Percentiles rank a stretch among this genome's conserved stretches.
phyloP scores from a whole-genome alignment of 2,329 filamentous ascomycete species.

The Elsinoe arachidis region DNA sequence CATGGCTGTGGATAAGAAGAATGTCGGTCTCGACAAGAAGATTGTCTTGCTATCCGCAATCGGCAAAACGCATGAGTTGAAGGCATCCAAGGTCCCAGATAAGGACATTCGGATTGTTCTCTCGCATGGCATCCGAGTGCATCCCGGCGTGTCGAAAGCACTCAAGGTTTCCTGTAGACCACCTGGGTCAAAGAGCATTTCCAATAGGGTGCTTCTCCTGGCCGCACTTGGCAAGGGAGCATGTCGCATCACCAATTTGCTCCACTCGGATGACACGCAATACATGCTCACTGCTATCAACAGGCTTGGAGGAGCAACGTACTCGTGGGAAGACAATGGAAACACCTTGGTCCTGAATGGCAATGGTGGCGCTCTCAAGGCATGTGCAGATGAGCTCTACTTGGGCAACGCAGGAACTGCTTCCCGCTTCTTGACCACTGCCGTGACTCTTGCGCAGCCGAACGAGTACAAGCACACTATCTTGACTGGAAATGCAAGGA shows the following conservation, averaged over 20 bases:
- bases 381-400: slow-evolving; percentile 70
- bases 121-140: slow-evolving; percentile 66
- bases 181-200: slow-evolving; percentile 95
- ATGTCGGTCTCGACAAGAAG: slow-evolving; percentile 90
- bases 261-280: slow-evolving; percentile 95
- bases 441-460: slow-evolving; percentile 72
- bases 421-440: slow-evolving; percentile 87
- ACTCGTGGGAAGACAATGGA: slow-evolving; percentile 91
- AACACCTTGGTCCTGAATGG: slow-evolving; percentile 82
- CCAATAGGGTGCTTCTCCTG: slow-evolving; percentile 87
- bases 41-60: slow-evolving; percentile 87
- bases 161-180: slow-evolving; percentile 70
- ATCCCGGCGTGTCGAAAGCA: slow-evolving; percentile 58
- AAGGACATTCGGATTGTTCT: slow-evolving; percentile 73
- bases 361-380: slow-evolving; percentile 75
- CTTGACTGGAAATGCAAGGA: slow-evolving; percentile 86
- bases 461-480: slow-evolving; percentile 58
- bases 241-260: slow-evolving; percentile 80
- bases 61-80: slow-evolving; percentile 76
- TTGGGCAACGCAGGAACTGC: slow-evolving; percentile 95
- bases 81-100: slow-evolving; percentile 84
- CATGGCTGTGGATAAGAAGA: slow-evolving; percentile 99
- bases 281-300: slow-evolving; percentile 93
- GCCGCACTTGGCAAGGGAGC: slow-evolving; percentile 80
- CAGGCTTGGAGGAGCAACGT: slow-evolving; percentile 75